These are phyloP conservation scores for Cladosporium sp. DNA, from an alignment of 2,329 filamentous ascomycete genomes.

Conservation along the genomic window DNA sequence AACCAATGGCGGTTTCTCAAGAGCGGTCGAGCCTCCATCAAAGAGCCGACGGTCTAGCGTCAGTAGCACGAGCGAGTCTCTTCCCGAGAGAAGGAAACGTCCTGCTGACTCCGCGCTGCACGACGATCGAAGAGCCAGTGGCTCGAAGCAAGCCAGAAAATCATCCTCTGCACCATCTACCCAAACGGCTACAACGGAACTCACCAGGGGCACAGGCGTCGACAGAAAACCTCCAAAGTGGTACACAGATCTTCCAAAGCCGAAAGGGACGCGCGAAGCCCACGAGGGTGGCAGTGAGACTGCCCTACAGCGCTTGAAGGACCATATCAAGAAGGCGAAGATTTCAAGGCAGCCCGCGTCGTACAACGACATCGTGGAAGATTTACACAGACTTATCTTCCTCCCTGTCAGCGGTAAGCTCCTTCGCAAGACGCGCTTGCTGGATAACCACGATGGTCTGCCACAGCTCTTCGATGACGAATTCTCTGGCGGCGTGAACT, in stretches of 20 bases:
- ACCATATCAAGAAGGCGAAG: not conserved
- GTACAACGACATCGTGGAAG: slow-evolving; percentile 38
- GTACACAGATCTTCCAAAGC: not conserved
- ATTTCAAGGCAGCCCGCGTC: not conserved
- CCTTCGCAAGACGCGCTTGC: slow-evolving; percentile 39
- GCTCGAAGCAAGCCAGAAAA: not conserved
- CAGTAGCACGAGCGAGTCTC: not conserved
- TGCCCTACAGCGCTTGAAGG: not conserved
- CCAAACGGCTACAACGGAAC: too few species aligned
- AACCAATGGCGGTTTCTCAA: not conserved
- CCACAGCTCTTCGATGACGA: slow-evolving; percentile 42
- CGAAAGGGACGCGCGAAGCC: not conserved
- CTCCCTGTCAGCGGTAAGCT: slow-evolving; percentile 35
- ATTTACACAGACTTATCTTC: slow-evolving; percentile 44
- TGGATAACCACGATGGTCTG: slow-evolving; percentile 41
- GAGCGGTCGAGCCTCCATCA: not conserved
- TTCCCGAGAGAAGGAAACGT: not conserved
- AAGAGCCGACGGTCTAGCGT: not conserved
- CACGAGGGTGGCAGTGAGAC: not conserved
- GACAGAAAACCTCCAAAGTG: slow-evolving; percentile 6
- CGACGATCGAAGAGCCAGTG: not conserved
- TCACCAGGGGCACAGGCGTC: not conserved
- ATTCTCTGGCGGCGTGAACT: slow-evolving; percentile 29
- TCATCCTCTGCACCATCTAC: not conserved
- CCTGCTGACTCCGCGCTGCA: not conserved